These are phyloP conservation scores for Solanum sitiens DNA, from an alignment of 257 asterid species.

Conservation along the genomic window DNA sequence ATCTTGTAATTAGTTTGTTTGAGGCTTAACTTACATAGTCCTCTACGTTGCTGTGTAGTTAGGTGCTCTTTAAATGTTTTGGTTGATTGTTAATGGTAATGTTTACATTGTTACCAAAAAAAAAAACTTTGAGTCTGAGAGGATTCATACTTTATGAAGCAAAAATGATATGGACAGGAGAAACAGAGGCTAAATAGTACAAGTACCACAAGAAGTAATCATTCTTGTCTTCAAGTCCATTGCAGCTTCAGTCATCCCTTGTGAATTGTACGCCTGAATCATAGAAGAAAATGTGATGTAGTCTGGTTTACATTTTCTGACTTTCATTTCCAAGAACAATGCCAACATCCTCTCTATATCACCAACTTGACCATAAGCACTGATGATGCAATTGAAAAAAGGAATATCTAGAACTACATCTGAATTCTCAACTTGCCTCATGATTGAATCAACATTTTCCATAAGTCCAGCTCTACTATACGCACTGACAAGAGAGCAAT, in stretches of 20 bases:
- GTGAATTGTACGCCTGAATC: conserved; percentile 47
- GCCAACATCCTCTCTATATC: conserved; percentile 61
- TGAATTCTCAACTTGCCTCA: conserved; percentile 74
- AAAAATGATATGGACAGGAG: neutral
- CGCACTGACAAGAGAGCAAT: conserved; percentile 63
- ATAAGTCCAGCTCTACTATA: conserved; percentile 57
- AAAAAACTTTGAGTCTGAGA: neutral
- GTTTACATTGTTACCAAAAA: too few species aligned
- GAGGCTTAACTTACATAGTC: too few species aligned
- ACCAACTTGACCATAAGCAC: conserved; percentile 72
- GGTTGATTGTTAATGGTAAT: too few species aligned
- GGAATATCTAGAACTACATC: conserved; percentile 71
- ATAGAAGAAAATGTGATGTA: conserved; percentile 57
- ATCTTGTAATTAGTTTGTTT: too few species aligned
- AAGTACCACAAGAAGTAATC: conserved; percentile 7
- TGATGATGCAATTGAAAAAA: conserved; percentile 65
- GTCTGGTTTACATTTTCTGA: conserved; percentile 61
- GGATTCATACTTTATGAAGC: neutral
- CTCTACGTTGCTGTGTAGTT: too few species aligned
- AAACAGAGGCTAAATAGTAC: neutral
- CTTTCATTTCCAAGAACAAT: conserved; percentile 52
- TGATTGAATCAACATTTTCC: conserved; percentile 49
- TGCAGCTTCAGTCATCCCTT: conserved; percentile 65
- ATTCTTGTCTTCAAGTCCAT: conserved; percentile 39
- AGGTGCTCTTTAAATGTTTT: too few species aligned